Base-by-base conservation (phyloP, 768 basidiomycete genomes). In the Boletus fagicola region DNA sequence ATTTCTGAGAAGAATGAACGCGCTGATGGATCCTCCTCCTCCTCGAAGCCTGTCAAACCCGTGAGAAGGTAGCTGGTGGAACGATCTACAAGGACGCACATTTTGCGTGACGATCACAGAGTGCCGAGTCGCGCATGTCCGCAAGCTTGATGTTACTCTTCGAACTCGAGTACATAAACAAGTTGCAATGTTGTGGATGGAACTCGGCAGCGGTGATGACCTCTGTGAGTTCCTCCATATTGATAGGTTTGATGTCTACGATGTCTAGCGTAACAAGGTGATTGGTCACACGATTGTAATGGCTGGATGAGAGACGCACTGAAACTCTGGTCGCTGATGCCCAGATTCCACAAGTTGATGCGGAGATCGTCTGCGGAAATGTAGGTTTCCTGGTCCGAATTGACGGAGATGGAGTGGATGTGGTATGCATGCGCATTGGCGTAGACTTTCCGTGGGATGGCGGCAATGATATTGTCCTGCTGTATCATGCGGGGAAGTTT, bases 201-300 rank as follows among this genome's bases (percentile, higher is more conserved):
- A 99, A 98, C 76, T 99, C 97, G 48, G 97, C 94, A 12, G 96
- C 93, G n/a, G 97, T 99, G 74, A 99, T 98, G 71, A 99, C 97
- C 73, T 99, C 97, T 16, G 97, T 98, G 53, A 99, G 81, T 74
- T 99, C 97, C 72, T 99, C 97, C 97, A 99, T 99, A 75, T 99
- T 99, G 67, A 93, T 86, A 2, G 97, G 97, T 72, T 99, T 99
- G 84, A 99, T 98, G 74, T 99, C 97, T 61, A 99, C 95, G 68
- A 99, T 98, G 76, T 99, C 97, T 99, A 43, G 65, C 13, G 51
- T 20, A 30, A 24, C 30, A 30, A 31, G 35, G 52, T 59, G 46
- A 48, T 48, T 46, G 39, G 51, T 50, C 56, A 40, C 35, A 31
- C 40, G 50, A 61, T 45, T 38, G 40, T 31, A 38, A 39, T 16